Evolutionary conservation across 768 basidiomycete species (phyloP).

Genomic region (Punctularia strigosozonata): DNA sequence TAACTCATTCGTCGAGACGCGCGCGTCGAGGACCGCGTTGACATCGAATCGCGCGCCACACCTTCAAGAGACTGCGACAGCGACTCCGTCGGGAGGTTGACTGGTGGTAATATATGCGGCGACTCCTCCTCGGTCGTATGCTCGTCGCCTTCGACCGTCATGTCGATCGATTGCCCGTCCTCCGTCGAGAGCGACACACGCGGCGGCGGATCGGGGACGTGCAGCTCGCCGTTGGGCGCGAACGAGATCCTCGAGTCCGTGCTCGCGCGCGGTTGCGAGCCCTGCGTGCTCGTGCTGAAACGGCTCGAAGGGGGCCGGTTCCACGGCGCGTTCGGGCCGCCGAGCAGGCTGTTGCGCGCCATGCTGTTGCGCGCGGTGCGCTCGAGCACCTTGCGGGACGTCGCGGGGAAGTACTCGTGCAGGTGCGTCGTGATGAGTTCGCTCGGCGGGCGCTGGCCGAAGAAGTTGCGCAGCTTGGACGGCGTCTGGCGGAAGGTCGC

Average conservation of each 20-base stretch:
- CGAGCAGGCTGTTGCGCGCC: no score
- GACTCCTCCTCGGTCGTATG: slow-evolving; percentile 13
- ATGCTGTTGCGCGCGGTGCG: slow-evolving; percentile 86
- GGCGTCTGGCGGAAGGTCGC: slow-evolving; percentile 29
- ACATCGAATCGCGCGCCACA: slow-evolving; percentile 22
- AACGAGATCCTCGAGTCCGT: slow-evolving; percentile 32
- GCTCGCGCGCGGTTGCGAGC: no score
- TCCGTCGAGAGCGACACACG: slow-evolving; percentile 67
- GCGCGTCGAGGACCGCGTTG: slow-evolving; percentile 38
- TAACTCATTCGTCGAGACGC: slow-evolving; percentile 61
- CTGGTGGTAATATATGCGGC: slow-evolving; percentile 63
- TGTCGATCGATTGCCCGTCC: slow-evolving; percentile 54
- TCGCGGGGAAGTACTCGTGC: slow-evolving; percentile 89
- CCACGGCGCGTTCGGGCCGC: slow-evolving; percentile 27
- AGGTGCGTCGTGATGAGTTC: slow-evolving; percentile 94
- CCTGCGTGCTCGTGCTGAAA: slow-evolving; percentile 53
- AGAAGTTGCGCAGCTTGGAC: slow-evolving; percentile 85
- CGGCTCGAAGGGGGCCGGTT: slow-evolving; percentile 27
- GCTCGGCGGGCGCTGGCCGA: slow-evolving; percentile 94
- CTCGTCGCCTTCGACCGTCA: slow-evolving; percentile 38
- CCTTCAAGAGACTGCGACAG: slow-evolving; percentile 66
- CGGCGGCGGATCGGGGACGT: slow-evolving; percentile 39
- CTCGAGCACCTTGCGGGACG: slow-evolving; percentile 84
- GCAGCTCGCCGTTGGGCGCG: slow-evolving; percentile 19
- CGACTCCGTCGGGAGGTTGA: slow-evolving; percentile 67